Evolutionary conservation across 768 basidiomycete genomes (phyloP), one percentile per base, ranked within the genome.

Genomic region (Hebeloma cylindrosporum): DNA sequence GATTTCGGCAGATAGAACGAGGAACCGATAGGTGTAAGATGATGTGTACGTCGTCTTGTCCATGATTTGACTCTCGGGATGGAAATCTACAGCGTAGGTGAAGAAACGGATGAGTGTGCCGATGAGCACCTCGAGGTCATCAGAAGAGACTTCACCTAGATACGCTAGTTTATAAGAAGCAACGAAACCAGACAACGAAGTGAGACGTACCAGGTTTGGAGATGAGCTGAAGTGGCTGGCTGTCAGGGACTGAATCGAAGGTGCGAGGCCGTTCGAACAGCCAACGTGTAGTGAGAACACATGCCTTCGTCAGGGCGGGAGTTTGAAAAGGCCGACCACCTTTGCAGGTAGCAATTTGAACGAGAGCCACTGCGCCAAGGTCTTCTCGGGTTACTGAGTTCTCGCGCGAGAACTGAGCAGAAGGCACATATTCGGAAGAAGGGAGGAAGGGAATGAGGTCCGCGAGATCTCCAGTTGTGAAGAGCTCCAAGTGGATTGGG

Each of bases 401-500:
- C 23, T 29, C n/a, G 28, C n/a, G 28, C n/a, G n/a, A n/a, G 28
- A 29, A 29, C 7, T 8, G 8, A 26, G 48, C 34, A 25, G 35
- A 43, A 17, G 42, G 42, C 14, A 43, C 35, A 27, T 32, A 38
- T 33, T 38, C 20, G 5, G 43, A 39, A 25, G 48, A 29, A 11
- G 48, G 42, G 23, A 43, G 34, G 28, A 50, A 36, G 13, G 42
- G 36, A 32, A 50, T 21, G 26, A 43, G 34, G 14, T 43, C 42
- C 23, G 33, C 43, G 31, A 39, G 48, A 17, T 37, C 36, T 27
- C 22, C 37, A 2, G 28, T 38, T 9, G 42, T n/a, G 16, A 39
- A 43, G 36, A 44, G 26, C 30, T 47, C 30, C 39, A 47, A 47
- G 39, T 47, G 45, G 31, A 33, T 47, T 38, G 45, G 39, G 21